A percentile compares a stretch with the other conserved stretches of the same genome.
Evolutionary conservation across 495 filamentous ascomycete species (phyloP).

Genomic region (Penicillium antarcticum): DNA sequence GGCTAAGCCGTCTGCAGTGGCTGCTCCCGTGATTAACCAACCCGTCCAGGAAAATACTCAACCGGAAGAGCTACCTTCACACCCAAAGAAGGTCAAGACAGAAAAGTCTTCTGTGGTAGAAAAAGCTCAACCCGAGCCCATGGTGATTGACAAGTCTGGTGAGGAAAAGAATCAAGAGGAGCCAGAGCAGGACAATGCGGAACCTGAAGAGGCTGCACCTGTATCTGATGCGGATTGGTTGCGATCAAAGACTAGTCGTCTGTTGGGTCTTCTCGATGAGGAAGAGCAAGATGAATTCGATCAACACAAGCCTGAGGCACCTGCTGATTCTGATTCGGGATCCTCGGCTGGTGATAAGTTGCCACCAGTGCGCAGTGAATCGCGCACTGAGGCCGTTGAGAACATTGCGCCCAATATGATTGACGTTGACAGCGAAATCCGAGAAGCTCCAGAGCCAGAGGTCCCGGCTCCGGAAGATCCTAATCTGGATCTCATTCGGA

Average conservation of each 20-base stretch:
- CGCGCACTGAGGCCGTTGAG: conserved; percentile 20
- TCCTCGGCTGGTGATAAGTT: conserved; percentile 1
- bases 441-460: conserved; percentile 22
- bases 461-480: conserved; percentile 20
- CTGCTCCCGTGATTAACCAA: conserved; percentile 21
- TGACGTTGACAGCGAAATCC: conserved; percentile 19
- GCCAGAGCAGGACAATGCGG: conserved; percentile 17
- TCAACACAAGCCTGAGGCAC: conserved; percentile 17
- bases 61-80: conserved; percentile 39
- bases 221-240: conserved; percentile 82
- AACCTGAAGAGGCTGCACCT: conserved; percentile 20
- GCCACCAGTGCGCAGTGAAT: conserved; percentile 13
- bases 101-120: conserved; percentile 11
- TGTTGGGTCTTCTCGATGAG: conserved; percentile 80
- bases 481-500: conserved; percentile 43
- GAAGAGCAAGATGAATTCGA: conserved; percentile 45
- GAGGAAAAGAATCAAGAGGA: conserved; percentile 17
- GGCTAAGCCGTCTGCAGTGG: conserved; percentile 25
- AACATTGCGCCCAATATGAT: conserved; percentile 16
- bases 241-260: conserved; percentile 83
- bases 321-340: conserved; percentile 1
- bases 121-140: conserved; percentile 16
- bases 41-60: conserved; percentile 20
- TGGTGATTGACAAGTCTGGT: conserved; percentile 22
- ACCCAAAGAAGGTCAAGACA: conserved; percentile 40